Evolutionary conservation across 345 rosid species (phyloP).

Genomic region (Eucalyptus curtisii): DNA sequence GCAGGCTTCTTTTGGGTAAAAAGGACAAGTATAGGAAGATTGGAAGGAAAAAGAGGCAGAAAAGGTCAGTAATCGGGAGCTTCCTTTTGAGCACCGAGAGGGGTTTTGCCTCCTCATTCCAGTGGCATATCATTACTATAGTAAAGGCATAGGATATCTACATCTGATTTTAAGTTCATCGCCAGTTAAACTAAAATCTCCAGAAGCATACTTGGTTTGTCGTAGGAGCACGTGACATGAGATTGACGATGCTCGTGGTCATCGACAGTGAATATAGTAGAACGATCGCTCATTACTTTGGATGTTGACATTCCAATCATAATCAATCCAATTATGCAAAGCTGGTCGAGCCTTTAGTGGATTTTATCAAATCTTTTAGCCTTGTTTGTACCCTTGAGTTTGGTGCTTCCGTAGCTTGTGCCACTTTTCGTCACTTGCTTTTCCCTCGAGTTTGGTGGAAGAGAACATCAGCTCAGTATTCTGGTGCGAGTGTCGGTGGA

Average conservation of each 20-base stretch:
- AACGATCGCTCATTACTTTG: not conserved
- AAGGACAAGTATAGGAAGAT: not conserved
- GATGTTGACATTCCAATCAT: not conserved
- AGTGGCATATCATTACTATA: not conserved
- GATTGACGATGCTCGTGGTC: not conserved
- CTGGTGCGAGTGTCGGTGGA: not conserved
- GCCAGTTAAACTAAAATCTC: not conserved
- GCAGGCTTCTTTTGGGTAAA: not conserved
- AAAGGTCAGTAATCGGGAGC: not conserved
- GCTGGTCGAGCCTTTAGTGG: not conserved
- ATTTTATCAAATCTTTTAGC: not conserved
- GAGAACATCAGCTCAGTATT: not conserved
- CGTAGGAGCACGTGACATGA: not conserved
- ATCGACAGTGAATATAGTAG: not conserved
- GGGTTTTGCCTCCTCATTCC: not conserved
- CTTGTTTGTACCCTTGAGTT: not conserved
- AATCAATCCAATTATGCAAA: not conserved
- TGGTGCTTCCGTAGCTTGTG: not conserved
- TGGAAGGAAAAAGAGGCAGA: not conserved
- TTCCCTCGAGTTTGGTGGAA: not conserved
- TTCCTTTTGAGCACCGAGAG: not conserved
- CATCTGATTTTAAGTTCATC: not conserved
- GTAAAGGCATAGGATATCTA: not conserved
- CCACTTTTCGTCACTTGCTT: not conserved
- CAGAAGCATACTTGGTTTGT: not conserved